Percentiles rank a stretch among this genome's conserved stretches.
phyloP scores from a whole-genome alignment of 2,329 filamentous ascomycete species.

The Periglandula ipomoeae region DNA sequence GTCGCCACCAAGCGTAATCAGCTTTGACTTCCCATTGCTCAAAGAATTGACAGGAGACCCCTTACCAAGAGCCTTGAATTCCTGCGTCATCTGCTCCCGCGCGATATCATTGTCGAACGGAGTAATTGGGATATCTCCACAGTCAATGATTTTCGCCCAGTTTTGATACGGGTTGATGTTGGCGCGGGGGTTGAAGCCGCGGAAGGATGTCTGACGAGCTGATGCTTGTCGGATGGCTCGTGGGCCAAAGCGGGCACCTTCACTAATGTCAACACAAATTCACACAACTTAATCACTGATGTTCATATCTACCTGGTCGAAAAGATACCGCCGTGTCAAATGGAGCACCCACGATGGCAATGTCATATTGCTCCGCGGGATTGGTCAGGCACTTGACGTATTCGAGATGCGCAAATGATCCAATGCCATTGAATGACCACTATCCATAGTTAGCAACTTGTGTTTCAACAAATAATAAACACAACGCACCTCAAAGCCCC shows the following conservation, averaged over 20 bases:
- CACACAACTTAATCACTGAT: background rate
- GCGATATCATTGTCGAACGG: slow-evolving; percentile 82
- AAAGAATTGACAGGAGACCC: slow-evolving; percentile 27
- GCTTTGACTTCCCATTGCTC: slow-evolving; percentile 34
- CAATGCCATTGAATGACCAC: slow-evolving; percentile 59
- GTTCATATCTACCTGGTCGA: slow-evolving; percentile 44
- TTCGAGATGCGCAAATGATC: slow-evolving; percentile 63
- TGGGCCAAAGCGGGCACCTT: slow-evolving; percentile 74
- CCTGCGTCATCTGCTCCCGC: slow-evolving; percentile 73
- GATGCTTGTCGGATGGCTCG: slow-evolving; percentile 80
- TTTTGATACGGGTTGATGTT: slow-evolving; percentile 75
- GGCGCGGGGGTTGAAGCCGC: slow-evolving; percentile 72
- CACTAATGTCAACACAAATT: background rate
- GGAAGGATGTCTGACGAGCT: slow-evolving; percentile 67
- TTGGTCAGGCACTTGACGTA: slow-evolving; percentile 61
- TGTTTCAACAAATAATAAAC: no score
- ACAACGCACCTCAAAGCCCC: slow-evolving; percentile 43
- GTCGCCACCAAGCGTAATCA: slow-evolving; percentile 65
- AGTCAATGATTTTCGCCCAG: slow-evolving; percentile 78
- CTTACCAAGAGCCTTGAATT: slow-evolving; percentile 58
- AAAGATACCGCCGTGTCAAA: slow-evolving; percentile 69
- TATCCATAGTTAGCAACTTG: slow-evolving; percentile 7
- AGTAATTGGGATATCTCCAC: slow-evolving; percentile 80
- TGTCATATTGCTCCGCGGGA: slow-evolving; percentile 55
- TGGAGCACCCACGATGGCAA: slow-evolving; percentile 62